These are phyloP conservation scores for Gloeopeniophorella convolvens DNA, from an alignment of 768 basidiomycete species.

Conservation along the genomic window DNA sequence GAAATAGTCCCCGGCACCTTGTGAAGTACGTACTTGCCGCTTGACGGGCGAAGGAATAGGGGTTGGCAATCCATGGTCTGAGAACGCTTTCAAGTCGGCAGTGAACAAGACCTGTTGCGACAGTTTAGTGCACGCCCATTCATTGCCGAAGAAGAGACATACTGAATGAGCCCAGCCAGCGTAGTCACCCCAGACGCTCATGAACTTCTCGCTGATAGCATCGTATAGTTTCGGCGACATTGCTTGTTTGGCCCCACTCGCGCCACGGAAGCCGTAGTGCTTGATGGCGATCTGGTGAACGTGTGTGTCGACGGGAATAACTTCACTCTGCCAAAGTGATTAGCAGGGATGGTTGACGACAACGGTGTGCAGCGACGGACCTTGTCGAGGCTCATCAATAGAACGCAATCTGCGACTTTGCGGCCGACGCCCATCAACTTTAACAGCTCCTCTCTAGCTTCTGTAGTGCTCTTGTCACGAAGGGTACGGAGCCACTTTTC, in stretches of 20 bases:
- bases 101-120: slow-evolving; percentile 62
- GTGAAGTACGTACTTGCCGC: background rate
- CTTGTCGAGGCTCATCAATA: slow-evolving; percentile 91
- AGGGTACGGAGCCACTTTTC: slow-evolving; percentile 57
- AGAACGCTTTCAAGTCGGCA: slow-evolving; percentile 63
- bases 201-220: slow-evolving; percentile 55
- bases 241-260: slow-evolving; percentile 39
- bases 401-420: slow-evolving; percentile 93
- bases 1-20: background rate
- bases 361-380: slow-evolving; percentile 31
- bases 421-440: slow-evolving; percentile 88
- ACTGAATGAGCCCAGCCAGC: slow-evolving; percentile 92
- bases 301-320: slow-evolving; percentile 95
- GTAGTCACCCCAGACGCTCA: slow-evolving; percentile 68
- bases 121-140: background rate
- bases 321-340: slow-evolving; percentile 48
- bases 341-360: background rate
- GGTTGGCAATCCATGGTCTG: slow-evolving; percentile 45
- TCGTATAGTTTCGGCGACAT: slow-evolving; percentile 79
- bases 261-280: slow-evolving; percentile 60
- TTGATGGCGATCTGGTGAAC: slow-evolving; percentile 84
- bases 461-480: slow-evolving; percentile 40
- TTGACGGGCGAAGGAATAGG: slow-evolving; percentile 17
- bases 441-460: slow-evolving; percentile 69
- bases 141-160: slow-evolving; percentile 20